phyloP scores from a whole-genome alignment of 2,329 filamentous ascomycete species.

The Xylariaceae sp. region DNA sequence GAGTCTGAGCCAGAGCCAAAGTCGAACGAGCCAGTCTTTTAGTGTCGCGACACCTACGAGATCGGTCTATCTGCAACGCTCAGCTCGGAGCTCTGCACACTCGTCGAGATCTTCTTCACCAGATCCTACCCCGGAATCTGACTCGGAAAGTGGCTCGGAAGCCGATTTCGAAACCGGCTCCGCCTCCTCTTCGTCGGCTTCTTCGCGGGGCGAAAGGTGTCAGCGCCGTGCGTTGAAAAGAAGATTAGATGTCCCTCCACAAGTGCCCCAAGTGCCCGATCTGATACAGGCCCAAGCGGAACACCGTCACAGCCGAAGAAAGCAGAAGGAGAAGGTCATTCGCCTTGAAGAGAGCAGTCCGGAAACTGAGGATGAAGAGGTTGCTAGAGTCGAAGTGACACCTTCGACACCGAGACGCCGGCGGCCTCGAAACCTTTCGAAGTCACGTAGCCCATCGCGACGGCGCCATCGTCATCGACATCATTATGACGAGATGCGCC shows the following conservation, averaged over 20 bases:
- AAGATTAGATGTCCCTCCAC: not conserved
- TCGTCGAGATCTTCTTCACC: conserved; percentile 32
- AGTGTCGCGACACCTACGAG: conserved; percentile 25
- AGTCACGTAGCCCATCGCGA: conserved; percentile 2
- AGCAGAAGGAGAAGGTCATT: conserved; percentile 8
- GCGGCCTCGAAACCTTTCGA: conserved; percentile 4
- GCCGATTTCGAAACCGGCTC: too few species aligned
- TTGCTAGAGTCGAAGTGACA: conserved; percentile 1
- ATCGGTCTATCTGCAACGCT: conserved; percentile 33
- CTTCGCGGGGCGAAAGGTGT: not conserved
- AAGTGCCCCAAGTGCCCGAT: conserved; percentile 5
- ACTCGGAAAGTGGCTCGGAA: too few species aligned
- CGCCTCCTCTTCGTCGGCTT: conserved; percentile 22
- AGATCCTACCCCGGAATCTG: conserved; percentile 27
- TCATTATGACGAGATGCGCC: conserved; percentile 20
- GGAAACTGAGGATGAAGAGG: conserved; percentile 3
- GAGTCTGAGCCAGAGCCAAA: conserved; percentile 7
- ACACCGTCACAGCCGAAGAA: conserved; percentile 10
- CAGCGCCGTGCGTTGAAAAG: not conserved
- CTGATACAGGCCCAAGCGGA: conserved; percentile 9
- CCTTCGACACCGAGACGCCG: not conserved
- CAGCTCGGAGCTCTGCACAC: conserved; percentile 32
- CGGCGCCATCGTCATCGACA: conserved; percentile 17
- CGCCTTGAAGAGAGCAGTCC: conserved; percentile 11
- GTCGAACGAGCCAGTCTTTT: conserved; percentile 7